Percentiles rank a stretch among this genome's conserved stretches.
Evolutionary conservation across 2,329 filamentous ascomycete genomes (phyloP).

Genomic region (Myriosclerotinia scirpicola): DNA sequence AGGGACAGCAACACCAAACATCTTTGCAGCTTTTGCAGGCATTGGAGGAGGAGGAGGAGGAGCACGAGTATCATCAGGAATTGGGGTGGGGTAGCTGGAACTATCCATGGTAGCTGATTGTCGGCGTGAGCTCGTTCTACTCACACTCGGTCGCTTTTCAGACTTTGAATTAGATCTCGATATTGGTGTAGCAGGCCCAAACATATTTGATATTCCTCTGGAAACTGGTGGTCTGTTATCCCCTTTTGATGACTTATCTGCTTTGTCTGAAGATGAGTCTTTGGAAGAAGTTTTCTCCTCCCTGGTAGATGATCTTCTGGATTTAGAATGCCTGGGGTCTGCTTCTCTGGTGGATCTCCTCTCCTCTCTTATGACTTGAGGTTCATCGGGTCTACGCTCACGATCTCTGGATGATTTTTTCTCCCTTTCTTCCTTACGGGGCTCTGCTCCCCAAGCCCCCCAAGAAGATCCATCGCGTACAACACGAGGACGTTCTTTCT

Average conservation of each 20-base stretch:
- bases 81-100: slow-evolving; percentile 65
- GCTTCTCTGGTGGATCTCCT: slow-evolving; percentile 51
- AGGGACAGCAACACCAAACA: slow-evolving; percentile 60
- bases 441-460: slow-evolving; percentile 68
- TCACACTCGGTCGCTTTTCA: slow-evolving; percentile 58
- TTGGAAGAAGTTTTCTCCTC: slow-evolving; percentile 64
- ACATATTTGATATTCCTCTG: slow-evolving; percentile 59
- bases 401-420: slow-evolving; percentile 40
- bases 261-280: slow-evolving; percentile 65
- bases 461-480: slow-evolving; percentile 69
- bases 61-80: slow-evolving; percentile 60
- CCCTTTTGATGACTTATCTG: slow-evolving; percentile 46
- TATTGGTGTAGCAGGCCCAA: slow-evolving; percentile 66
- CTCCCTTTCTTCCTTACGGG: slow-evolving; percentile 45
- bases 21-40: slow-evolving; percentile 73
- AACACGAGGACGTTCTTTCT: slow-evolving; percentile 75
- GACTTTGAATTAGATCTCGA: slow-evolving; percentile 69
- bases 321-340: slow-evolving; percentile 55
- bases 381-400: slow-evolving; percentile 29
- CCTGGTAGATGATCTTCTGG: slow-evolving; percentile 54
- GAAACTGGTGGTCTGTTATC: slow-evolving; percentile 43
- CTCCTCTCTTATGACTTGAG: slow-evolving; percentile 31
- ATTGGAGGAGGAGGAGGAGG: slow-evolving; percentile 56
- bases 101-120: slow-evolving; percentile 64
- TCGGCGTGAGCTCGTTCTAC: slow-evolving; percentile 62